Conservation (phyloP, 75 land plant genomes). For the Cupressus sempervirens region DNA sequence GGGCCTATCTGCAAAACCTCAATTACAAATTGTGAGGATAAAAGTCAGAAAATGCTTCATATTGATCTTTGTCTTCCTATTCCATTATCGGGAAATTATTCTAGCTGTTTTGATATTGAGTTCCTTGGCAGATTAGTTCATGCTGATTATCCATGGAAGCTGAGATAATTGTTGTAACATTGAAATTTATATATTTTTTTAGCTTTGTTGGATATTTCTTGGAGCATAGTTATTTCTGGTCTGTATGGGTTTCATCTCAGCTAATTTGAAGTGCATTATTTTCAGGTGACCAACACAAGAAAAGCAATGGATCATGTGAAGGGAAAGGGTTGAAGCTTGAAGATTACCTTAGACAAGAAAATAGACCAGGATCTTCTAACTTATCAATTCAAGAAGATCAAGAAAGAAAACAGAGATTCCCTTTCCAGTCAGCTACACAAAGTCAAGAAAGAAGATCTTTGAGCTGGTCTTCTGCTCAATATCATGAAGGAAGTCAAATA, state of each 20-base stretch:
- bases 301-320: not conserved
- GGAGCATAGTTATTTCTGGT: not conserved
- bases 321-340: not conserved
- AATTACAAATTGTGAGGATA: not conserved
- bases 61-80: not conserved
- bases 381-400: not conserved
- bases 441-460: slow-evolving; percentile 6
- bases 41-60: not conserved
- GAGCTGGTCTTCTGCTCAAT: slow-evolving; percentile 7
- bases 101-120: not conserved
- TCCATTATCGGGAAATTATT: not conserved
- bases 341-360: slow-evolving; percentile 4
- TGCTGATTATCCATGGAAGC: not conserved
- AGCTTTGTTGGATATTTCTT: not conserved
- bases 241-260: not conserved
- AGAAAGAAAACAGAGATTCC: not conserved
- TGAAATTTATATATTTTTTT: not conserved
- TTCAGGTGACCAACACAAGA: slow-evolving; percentile 5
- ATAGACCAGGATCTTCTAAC: not conserved
- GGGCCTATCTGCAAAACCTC: not conserved
- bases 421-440: not conserved
- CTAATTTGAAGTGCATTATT: not conserved
- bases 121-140: not conserved
- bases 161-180: not conserved
- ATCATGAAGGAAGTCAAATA: not conserved